Base-by-base conservation (phyloP, 1,284 basidiomycete genomes). In the Takashimella tepidaria region DNA sequence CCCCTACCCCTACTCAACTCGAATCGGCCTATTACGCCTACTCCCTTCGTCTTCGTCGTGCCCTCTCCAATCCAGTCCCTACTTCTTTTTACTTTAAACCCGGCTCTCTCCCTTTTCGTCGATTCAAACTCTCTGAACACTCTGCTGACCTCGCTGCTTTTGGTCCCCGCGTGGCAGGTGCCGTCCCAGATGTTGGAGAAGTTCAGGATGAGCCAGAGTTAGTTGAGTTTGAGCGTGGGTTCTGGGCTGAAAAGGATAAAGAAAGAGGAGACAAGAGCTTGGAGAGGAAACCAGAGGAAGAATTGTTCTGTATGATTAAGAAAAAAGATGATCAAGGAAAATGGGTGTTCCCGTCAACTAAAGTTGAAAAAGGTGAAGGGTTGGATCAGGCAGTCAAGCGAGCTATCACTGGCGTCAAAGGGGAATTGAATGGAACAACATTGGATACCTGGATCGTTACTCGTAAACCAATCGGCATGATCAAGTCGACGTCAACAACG, bases 1-100 rank as follows among this genome's bases (percentile, higher is more conserved):
- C 90, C 0, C 84, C 85, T 40, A 83, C 85, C 0, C 88, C 85
- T 0, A 84, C 83, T 0, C 78, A 81, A 1, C 87, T 97, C 66
- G 93, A 95, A 76, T 78, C 81, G 62, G 84, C 91, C 11, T 96
- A 91, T 77, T 87, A 89, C 77, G 79, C 83, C 49, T 96, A 96
- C 81, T 89, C 92, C 70, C 80, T 83, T 10, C 83, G 86, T 50
- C 83, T 98, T 60, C 83, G 85, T 60, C 86, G 89, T 62, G 87
- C 91, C 4, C 78, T 97, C 42, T 86, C 88, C 69, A 92, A 92
- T 68, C 92, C 93, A 0, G 86, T 92, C 73, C 87, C 90, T 16
- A 82, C 84, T 53, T 85, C 91, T 43, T 95, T 96, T 74, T 98
- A 96, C 80, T 98, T 97, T 81, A 93, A 93, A 75, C 84, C 86